phyloP scores from a whole-genome alignment of 345 rosid species.

The Populus euphratica region DNA sequence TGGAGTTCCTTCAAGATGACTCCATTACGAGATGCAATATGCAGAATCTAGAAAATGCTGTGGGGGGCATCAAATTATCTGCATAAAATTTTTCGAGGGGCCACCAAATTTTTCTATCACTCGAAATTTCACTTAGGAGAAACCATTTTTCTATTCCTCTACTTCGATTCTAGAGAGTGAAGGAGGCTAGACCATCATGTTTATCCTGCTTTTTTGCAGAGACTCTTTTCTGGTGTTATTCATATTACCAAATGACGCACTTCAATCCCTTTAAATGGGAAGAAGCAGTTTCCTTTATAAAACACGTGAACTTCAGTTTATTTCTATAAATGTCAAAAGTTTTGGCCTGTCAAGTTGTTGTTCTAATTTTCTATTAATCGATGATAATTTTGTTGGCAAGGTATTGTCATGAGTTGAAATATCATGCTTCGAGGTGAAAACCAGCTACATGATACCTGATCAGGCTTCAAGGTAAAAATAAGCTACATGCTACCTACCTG shows the following conservation, averaged over 20 bases:
- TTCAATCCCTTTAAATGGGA: neutral
- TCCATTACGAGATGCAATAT: neutral
- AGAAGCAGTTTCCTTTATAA: neutral
- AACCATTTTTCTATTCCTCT: neutral
- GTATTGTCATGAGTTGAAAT: neutral
- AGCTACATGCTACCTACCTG: slow-evolving; percentile 58
- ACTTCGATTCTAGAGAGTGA: neutral
- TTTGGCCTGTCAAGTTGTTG: neutral
- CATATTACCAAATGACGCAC: neutral
- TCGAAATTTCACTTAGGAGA: too few relatives aligned
- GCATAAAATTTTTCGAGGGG: neutral
- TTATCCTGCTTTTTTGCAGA: neutral
- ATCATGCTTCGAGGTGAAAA: slow-evolving; percentile 13
- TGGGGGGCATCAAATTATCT: neutral
- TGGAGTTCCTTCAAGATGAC: neutral
- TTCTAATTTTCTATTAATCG: neutral
- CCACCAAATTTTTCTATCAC: neutral
- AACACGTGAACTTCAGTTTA: neutral
- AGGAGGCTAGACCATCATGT: neutral
- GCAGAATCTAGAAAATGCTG: neutral
- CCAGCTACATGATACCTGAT: slow-evolving; percentile 31
- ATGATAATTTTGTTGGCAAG: slow-evolving; percentile 8
- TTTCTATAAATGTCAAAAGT: neutral
- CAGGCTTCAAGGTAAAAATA: slow-evolving; percentile 9
- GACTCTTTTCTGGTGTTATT: neutral